Evolutionary conservation across 2,329 filamentous ascomycete species (phyloP).

Genomic region (Sordariomycetes sp.): DNA sequence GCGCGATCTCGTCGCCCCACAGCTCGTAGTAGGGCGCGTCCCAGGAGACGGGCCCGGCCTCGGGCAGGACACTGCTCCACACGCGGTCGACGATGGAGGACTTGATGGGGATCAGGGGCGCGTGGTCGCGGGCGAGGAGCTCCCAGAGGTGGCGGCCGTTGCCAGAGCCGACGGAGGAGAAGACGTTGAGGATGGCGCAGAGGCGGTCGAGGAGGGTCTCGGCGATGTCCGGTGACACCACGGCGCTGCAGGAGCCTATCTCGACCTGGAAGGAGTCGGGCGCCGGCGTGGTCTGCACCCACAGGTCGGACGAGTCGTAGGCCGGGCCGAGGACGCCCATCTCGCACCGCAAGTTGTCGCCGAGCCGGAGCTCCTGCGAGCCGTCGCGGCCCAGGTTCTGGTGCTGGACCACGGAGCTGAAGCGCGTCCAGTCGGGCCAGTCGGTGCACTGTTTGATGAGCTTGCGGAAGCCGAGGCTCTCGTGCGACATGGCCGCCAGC

Average conservation of each 20-base stretch:
- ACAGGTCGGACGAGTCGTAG: neutral
- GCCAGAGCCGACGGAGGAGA: neutral
- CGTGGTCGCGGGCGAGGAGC: neutral
- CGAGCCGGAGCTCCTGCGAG: neutral
- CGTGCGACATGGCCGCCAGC: slow-evolving; percentile 13
- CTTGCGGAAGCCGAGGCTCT: slow-evolving; percentile 17
- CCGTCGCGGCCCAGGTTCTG: slow-evolving; percentile 12
- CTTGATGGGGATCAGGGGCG: neutral
- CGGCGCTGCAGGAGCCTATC: neutral
- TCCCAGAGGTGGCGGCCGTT: neutral
- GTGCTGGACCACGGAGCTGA: slow-evolving; percentile 17
- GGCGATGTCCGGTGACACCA: neutral
- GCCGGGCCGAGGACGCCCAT: neutral
- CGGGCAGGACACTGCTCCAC: neutral
- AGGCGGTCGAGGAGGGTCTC: neutral
- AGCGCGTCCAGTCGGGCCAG: slow-evolving; percentile 17
- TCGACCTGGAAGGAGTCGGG: neutral
- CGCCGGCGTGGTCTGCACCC: neutral
- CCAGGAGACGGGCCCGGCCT: neutral
- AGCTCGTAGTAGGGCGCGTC: neutral
- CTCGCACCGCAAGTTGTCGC: neutral
- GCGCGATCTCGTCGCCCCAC: neutral
- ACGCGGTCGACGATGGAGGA: neutral
- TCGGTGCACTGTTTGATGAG: slow-evolving; percentile 18
- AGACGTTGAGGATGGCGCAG: slow-evolving; percentile 1